Conservation (phyloP, 768 basidiomycete species). For the Phlebiopsis flavidoalba region DNA sequence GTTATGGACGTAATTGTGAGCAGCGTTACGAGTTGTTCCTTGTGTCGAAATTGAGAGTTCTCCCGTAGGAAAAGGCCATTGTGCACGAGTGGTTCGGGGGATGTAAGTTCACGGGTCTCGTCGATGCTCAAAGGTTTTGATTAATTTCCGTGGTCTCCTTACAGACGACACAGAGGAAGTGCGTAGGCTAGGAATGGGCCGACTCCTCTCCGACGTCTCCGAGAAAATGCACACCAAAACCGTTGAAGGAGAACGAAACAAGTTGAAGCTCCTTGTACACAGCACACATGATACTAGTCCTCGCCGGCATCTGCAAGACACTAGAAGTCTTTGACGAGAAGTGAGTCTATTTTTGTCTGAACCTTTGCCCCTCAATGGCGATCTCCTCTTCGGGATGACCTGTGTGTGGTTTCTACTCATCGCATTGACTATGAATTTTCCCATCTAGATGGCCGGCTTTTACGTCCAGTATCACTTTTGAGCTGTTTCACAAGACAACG, state of each 20-base stretch:
- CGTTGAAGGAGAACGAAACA: constrained; percentile 37
- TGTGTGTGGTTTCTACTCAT: background rate
- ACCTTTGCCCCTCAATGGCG: background rate
- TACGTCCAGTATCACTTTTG: constrained; percentile 69
- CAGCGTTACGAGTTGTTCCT: background rate
- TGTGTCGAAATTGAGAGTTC: background rate
- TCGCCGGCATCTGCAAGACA: constrained; percentile 59
- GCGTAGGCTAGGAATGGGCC: constrained; percentile 72
- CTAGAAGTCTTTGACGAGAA: constrained; percentile 70
- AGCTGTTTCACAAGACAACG: constrained; percentile 44
- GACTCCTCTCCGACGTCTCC: constrained; percentile 60
- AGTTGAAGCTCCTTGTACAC: constrained; percentile 62
- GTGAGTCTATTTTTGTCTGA: constrained; percentile 30
- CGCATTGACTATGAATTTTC: background rate
- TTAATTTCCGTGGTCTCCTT: constrained; percentile 3
- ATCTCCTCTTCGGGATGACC: background rate
- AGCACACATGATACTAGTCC: constrained; percentile 68
- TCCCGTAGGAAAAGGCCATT: constrained; percentile 61
- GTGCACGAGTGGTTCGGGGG: constrained; percentile 78
- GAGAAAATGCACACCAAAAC: constrained; percentile 58
- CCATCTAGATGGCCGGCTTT: constrained; percentile 64
- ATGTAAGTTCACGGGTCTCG: constrained; percentile 20
- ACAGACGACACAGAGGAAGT: constrained; percentile 73
- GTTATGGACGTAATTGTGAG: constrained; percentile 56
- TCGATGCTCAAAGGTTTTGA: background rate